These are phyloP conservation scores for Penicillium sp. DNA, from an alignment of 2,329 filamentous ascomycete genomes.

Conservation along the genomic window DNA sequence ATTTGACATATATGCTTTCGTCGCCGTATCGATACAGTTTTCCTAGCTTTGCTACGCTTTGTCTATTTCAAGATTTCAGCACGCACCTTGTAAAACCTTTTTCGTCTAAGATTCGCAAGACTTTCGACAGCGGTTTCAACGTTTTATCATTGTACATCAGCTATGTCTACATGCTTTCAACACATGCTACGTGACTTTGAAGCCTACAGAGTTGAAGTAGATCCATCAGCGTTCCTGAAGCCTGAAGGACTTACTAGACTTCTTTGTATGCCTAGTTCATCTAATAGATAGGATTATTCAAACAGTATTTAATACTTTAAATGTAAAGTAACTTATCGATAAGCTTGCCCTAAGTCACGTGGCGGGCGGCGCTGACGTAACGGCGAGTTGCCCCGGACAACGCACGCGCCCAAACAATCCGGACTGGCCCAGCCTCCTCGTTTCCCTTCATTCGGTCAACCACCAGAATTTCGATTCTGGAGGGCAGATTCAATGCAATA, in stretches of 20 bases:
- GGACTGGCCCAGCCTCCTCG: conserved; percentile 33
- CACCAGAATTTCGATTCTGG: conserved; percentile 27
- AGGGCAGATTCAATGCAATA: background rate
- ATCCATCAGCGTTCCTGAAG: too few species aligned
- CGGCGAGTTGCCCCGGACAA: conserved; percentile 24
- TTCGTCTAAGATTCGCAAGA: background rate
- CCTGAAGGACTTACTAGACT: too few species aligned
- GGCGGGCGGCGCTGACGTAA: conserved; percentile 19
- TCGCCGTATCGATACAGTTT: conserved; percentile 1
- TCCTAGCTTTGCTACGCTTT: background rate
- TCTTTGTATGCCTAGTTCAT: too few species aligned
- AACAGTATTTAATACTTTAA: too few species aligned
- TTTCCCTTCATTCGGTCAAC: conserved; percentile 27
- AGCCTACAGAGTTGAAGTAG: background rate
- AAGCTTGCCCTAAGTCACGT: background rate
- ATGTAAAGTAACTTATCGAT: too few species aligned
- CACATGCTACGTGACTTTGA: background rate
- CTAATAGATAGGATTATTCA: too few species aligned
- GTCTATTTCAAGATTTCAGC: background rate
- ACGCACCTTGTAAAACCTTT: conserved; percentile 2
- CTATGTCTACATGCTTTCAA: conserved; percentile 2
- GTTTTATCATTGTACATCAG: conserved; percentile 6
- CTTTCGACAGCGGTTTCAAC: conserved; percentile 1
- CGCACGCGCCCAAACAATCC: conserved; percentile 21
- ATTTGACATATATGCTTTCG: conserved; percentile 3